Percentiles rank a stretch among this genome's conserved stretches.
Conservation (phyloP, 371 early-diverging fungal genomes). For the Lichtheimia ramosa region DNA sequence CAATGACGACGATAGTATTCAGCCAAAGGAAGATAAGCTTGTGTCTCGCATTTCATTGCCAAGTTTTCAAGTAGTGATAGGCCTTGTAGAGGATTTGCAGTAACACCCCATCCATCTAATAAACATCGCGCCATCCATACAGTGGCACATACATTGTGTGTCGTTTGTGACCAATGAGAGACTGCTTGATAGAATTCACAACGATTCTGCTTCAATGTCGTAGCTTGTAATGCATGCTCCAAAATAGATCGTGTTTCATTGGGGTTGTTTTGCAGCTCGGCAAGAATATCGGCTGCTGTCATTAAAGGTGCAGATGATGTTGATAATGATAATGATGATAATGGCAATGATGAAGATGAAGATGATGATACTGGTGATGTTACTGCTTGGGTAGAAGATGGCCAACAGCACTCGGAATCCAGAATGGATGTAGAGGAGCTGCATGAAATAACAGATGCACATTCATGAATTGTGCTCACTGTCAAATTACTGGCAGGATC, state of each 20-base stretch:
- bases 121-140: constrained; percentile 28
- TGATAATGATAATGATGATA: not conserved
- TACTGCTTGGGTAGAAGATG: constrained; percentile 7
- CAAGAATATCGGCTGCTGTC: not conserved
- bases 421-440: constrained; percentile 19
- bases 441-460: constrained; percentile 12
- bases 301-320: not conserved
- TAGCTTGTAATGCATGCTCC: constrained; percentile 13
- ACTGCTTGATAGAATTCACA: constrained; percentile 15
- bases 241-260: constrained; percentile 8
- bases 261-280: constrained; percentile 5
- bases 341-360: not conserved
- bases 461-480: constrained; percentile 15
- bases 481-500: constrained; percentile 22
- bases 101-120: constrained; percentile 27
- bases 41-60: constrained; percentile 13
- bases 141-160: constrained; percentile 17
- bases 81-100: constrained; percentile 14
- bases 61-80: constrained; percentile 15
- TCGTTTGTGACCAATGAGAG: constrained; percentile 8
- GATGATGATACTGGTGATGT: constrained; percentile 4
- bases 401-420: constrained; percentile 9
- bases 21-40: constrained; percentile 26
- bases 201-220: not conserved
- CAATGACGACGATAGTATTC: constrained; percentile 13